Evolutionary conservation across 2,329 filamentous ascomycete genomes (phyloP), one percentile per base, ranked within the genome.

Genomic region (Incumbomyces delicatus): DNA sequence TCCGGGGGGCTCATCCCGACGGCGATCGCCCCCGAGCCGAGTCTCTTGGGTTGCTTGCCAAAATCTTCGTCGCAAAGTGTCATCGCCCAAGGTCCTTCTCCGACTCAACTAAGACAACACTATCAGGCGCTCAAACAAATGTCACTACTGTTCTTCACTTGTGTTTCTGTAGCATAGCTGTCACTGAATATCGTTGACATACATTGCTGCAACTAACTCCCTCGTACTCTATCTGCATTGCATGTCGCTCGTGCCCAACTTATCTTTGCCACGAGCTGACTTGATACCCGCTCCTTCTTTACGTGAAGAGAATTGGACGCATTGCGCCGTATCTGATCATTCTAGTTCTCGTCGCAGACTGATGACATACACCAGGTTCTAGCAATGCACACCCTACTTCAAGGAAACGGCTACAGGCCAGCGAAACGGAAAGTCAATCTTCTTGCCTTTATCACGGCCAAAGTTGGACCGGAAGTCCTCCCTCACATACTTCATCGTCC

Each of bases 391-490:
- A n/a, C 41, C 11, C 10, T 44, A 14, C 31, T 36, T 7, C 31
- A 14, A 20, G n/a, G 18, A 12, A 44, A 33, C 14, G 41, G 32
- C 33, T 44, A 14, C n/a, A 31, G 41, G 41, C 40, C 46, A 3
- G n/a, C 30, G 20, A 50, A 53, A 20, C 46, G 53, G 35, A 52
- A 50, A 41, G 50, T 57, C 44, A 57, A 57, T 41, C 42, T 48
- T 13, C 50, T 57, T 8, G 48, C 53, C 29, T 57, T 46, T 42
- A 33, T 56, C 34, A 57, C 51, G 12, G 44, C 48, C 22, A 54
- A 52, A 41, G 53, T 57, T n/a, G 55, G 55, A 3, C 55, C 55
- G n/a, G 50, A 57, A 35, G 39, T 55, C 29, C 49, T 57, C 4
- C 55, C 55, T 12, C 55, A 50, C 39, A 52, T 57, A 38, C 32